Conservation (phyloP, 2,329 filamentous ascomycete species). For the Hymenoscyphus fructigenus region DNA sequence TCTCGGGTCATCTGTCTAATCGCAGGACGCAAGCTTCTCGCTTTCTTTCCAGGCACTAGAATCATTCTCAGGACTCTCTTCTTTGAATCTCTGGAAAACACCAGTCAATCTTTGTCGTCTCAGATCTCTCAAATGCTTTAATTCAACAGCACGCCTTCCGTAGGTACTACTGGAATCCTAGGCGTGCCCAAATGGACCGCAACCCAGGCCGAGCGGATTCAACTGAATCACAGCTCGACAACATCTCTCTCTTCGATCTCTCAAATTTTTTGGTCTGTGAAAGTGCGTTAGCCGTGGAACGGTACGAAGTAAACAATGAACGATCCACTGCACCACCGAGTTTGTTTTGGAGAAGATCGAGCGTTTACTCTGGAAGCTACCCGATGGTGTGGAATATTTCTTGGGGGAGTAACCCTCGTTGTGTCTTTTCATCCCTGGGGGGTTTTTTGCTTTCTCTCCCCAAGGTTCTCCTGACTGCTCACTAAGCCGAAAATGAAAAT, state of each 20-base stretch:
- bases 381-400: no score
- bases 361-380: no score
- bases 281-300: neutral
- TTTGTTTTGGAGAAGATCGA: neutral
- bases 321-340: neutral
- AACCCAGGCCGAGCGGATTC: neutral
- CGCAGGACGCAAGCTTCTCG: neutral
- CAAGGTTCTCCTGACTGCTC: no score
- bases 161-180: neutral
- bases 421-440: no score
- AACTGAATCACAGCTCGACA: neutral
- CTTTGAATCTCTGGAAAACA: neutral
- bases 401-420: no score
- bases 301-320: neutral
- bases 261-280: neutral
- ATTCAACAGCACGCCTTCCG: neutral
- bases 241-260: neutral
- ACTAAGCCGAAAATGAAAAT: no score
- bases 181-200: neutral
- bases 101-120: neutral
- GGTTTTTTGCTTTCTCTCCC: no score
- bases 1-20: no score
- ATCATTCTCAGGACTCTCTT: neutral
- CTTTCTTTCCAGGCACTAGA: neutral
- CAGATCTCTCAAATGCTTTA: neutral